phyloP scores from a whole-genome alignment of 805 yeast species.

The Grigorovia humatica region DNA sequence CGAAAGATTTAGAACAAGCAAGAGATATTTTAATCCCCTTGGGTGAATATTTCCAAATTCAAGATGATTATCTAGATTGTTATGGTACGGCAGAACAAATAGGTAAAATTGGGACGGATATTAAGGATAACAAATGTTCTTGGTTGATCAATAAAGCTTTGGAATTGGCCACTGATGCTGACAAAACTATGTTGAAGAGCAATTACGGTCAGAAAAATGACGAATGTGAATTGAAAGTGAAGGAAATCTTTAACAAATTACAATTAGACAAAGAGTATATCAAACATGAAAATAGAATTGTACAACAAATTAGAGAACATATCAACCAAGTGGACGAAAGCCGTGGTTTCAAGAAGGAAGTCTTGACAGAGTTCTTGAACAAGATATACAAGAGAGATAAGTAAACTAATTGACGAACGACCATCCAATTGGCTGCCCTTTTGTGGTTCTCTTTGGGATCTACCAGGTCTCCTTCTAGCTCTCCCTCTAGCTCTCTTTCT shows the following conservation, averaged over 20 bases:
- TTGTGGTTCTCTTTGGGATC: not conserved
- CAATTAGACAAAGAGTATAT: slow-evolving; percentile 60
- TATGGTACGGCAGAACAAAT: slow-evolving; percentile 95
- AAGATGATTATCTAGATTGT: slow-evolving; percentile 94
- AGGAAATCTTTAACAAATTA: slow-evolving; percentile 63
- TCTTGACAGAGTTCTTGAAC: slow-evolving; percentile 71
- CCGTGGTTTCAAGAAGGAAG: slow-evolving; percentile 85
- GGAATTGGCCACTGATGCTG: slow-evolving; percentile 56
- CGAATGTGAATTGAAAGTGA: slow-evolving; percentile 50
- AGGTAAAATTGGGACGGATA: slow-evolving; percentile 98
- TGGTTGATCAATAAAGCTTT: slow-evolving; percentile 96
- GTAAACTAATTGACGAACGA: slow-evolving; percentile 26
- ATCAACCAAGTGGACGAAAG: slow-evolving; percentile 76
- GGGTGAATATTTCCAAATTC: slow-evolving; percentile 98
- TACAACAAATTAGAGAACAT: slow-evolving; percentile 47
- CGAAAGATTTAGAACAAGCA: slow-evolving; percentile 76
- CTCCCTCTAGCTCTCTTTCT: too few species aligned
- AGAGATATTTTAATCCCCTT: slow-evolving; percentile 80
- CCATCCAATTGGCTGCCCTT: not conserved
- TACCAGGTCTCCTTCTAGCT: too few species aligned
- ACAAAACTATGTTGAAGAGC: slow-evolving; percentile 69
- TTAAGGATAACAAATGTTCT: slow-evolving; percentile 95
- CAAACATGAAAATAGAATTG: slow-evolving; percentile 74
- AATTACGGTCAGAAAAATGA: slow-evolving; percentile 85
- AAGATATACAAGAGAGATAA: slow-evolving; percentile 93